Base-by-base conservation (phyloP, 1,139 yeast species). In the Zygosaccharomyces sapae region DNA sequence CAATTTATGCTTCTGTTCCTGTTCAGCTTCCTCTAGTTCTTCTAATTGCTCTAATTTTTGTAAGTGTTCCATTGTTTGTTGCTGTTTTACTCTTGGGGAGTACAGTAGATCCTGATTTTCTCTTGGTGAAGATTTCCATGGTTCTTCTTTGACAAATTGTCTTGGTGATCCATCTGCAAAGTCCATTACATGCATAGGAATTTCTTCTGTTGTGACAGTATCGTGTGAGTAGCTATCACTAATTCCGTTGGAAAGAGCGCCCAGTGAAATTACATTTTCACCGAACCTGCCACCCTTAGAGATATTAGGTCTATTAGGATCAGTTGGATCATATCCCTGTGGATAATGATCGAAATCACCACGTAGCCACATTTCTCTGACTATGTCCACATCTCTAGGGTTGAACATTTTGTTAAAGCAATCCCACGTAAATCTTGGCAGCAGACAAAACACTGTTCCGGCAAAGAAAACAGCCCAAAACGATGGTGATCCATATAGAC, bases 401-500 rank as follows among this genome's bases (percentile, higher is more conserved):
- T 69, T 70, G 63, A 74, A 80, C 38, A 85, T 66, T 58, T 80
- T 83, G 56, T 76, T 80, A 40, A 79, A 63, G 44, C 81, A 73
- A 68, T 86, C 89, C 59, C 73, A 76, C 27, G 81, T 68, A 62
- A 87, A 81, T 55, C 95, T 77, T 7, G 97, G 97, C 18, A 88
- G 61, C 55, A 92, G 67, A 65, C 95, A 86, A 35, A 79, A 76
- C 19, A 85, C 62, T 7, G 84, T 70, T 9, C 96, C 95, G 47
- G 86, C 73, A 52, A 86, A 74, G 36, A 83, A 67, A 55, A 87
- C 82, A 0, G 89, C 90, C 98, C 98, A 92, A 67, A 80, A 89
- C 1, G 81, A 62, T 1, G 82, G 73, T 13, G 82, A 67, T 1
- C 92, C 94, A 66, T 85, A 89, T 49, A 86, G 72, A 60, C 82